phyloP scores from a whole-genome alignment of 2,329 filamentous ascomycete species.

The Trichophyton schoenleinii region DNA sequence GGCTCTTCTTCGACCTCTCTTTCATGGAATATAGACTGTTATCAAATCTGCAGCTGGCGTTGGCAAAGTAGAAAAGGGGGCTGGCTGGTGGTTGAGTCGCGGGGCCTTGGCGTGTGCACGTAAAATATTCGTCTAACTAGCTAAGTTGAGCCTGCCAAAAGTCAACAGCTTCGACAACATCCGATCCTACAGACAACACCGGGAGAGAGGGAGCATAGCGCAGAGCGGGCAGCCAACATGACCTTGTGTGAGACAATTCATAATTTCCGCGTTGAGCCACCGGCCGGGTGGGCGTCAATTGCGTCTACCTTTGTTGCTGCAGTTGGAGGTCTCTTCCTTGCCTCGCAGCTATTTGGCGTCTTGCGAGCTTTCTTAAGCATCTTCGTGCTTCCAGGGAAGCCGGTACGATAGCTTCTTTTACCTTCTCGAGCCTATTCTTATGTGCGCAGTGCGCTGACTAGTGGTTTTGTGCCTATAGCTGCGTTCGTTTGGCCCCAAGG shows the following conservation, averaged over 20 bases:
- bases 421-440: background rate
- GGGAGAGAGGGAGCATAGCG: background rate
- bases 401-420: slow-evolving; percentile 25
- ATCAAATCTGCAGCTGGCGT: no score
- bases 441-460: background rate
- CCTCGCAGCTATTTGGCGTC: slow-evolving; percentile 46
- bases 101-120: background rate
- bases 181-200: background rate
- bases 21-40: background rate
- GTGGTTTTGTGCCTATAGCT: slow-evolving; percentile 43
- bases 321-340: slow-evolving; percentile 48
- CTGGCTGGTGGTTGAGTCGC: background rate
- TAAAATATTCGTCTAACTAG: background rate
- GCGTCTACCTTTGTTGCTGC: slow-evolving; percentile 26
- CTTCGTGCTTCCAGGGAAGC: slow-evolving; percentile 50
- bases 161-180: background rate
- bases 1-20: background rate
- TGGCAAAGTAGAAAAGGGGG: background rate
- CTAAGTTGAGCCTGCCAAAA: background rate
- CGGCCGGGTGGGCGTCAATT: slow-evolving; percentile 27
- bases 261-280: slow-evolving; percentile 23
- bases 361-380: slow-evolving; percentile 51
- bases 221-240: background rate
- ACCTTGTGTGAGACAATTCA: slow-evolving; percentile 15
- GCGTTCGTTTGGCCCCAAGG: slow-evolving; percentile 76